Evolutionary conservation across 2,329 filamentous ascomycete genomes (phyloP).

Genomic region (Hawksworthiomyces lignivorus): DNA sequence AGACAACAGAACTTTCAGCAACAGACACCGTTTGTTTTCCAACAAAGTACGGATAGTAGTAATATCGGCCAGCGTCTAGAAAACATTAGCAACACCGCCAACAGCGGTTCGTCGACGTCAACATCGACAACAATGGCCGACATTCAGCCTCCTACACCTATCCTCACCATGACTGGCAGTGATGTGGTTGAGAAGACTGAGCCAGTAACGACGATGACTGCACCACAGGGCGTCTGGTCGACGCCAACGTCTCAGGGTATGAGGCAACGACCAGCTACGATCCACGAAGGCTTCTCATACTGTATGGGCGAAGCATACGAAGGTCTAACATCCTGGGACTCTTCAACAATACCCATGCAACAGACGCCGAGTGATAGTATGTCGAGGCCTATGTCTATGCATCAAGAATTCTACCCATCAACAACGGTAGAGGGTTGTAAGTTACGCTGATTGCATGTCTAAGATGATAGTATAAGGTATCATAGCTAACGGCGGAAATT

Average conservation of each 20-base stretch:
- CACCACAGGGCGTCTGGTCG: constrained; percentile 44
- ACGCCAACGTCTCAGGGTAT: constrained; percentile 44
- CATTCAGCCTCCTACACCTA: constrained; percentile 32
- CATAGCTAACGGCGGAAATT: background rate
- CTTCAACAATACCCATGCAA: constrained; percentile 44
- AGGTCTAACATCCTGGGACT: constrained; percentile 49
- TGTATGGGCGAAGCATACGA: constrained; percentile 47
- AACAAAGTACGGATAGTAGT: constrained; percentile 28
- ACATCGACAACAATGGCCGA: constrained; percentile 27
- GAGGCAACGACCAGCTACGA: constrained; percentile 49
- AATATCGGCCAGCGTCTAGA: too few species aligned
- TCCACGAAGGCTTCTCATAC: constrained; percentile 55
- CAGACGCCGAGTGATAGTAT: constrained; percentile 43
- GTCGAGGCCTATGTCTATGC: constrained; percentile 48
- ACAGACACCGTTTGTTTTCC: constrained; percentile 39
- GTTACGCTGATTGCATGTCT: constrained; percentile 12
- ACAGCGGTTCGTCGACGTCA: background rate
- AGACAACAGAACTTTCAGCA: constrained; percentile 33
- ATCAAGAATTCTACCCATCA: constrained; percentile 49
- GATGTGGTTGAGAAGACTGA: constrained; percentile 43
- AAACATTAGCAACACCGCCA: constrained; percentile 25
- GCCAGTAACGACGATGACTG: constrained; percentile 27
- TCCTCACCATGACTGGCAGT: constrained; percentile 43
- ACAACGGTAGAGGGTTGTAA: constrained; percentile 43
- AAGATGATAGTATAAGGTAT: too few species aligned